Evolutionary conservation across 208 protist genomes (phyloP), one percentile per base, ranked within the genome.

Genomic region (Leishmania turanica): DNA sequence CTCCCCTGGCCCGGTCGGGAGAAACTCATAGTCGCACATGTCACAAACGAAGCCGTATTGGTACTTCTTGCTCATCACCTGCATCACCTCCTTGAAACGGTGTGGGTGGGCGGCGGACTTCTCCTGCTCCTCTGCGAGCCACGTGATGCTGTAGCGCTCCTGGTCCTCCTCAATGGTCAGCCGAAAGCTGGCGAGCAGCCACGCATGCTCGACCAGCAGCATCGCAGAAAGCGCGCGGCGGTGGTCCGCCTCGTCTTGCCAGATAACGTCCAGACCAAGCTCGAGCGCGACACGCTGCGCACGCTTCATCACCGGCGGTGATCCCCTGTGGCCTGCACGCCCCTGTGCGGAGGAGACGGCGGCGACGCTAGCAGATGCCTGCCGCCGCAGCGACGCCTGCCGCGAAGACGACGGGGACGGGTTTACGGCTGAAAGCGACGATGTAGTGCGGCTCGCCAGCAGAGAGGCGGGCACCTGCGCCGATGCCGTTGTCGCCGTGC

Each of bases 21-120:
- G 72, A 78, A 92, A 97, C 70, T 96, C 92, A 77, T 91, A 92
- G 78, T 91, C 85, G 82, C 95, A 98, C 76, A 91, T 80, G 73
- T 98, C 95, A 80, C 95, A 98, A 34, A 96, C 92, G 78, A 96
- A 96, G 37, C 95, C 95, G 66, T 93, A 86, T 34, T 84, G 72
- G 79, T 98, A 98, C 64, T 90, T 91, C 73, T 85, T 88, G 81
- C 71, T 88, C 1, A 83, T 77, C n/a, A 92, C 81, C 34, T 87
- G 72, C 31, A 72, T 74, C 56, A 91, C 79, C 58, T 91, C 89
- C 56, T 87, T 90, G 87, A 97, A 98, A 34, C 76, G 80, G 86
- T 97, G 93, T 49, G 92, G 90, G 82, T 97, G 95, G 15, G 87
- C 78, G 54, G 92, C 89, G 5, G 92, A 95, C 75, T 88, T 90